Evolutionary conservation across 73 alveolate genomes (phyloP), one percentile per base, ranked within the genome.

Genomic region (Blepharisma japonicum): DNA sequence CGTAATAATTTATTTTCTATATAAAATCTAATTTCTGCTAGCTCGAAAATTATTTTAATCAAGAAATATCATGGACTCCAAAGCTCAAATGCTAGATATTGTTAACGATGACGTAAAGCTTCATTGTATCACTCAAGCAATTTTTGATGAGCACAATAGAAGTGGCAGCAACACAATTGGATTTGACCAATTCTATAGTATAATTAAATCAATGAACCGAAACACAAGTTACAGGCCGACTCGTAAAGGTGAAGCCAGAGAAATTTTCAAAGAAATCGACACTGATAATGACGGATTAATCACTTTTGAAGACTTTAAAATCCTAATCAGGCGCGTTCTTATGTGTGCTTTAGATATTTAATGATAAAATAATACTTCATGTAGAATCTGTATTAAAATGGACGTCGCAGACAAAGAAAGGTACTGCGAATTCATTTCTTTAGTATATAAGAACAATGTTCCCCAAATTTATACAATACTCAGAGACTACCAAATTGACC

Each of bases 201-300:
- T 61, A 0, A n/a, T 61, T 2, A 61, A 61, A 25, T 0, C 23
- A 14, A 39, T 61, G 23, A 14, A 39, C 5, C 74, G 23, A 25
- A 39, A 61, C 18, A 14, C 74, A n/a, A 61, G 74, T 48, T 61
- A 39, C 47, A 61, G 23, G 74, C 74, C 74, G 39, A 2, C 74
- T 20, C 14, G n/a, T 8, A 61, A 14, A 25, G 14, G 47, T 2
- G 74, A 61, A 25, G 47, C 5, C 74, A n/a, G 74, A 20, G 74
- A 61, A 8, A 61, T 61, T 9, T 14, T 61, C 47, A 61, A 61
- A 25, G 74, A 61, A 25, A 14, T 61, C 23, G 74, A 61, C 23
- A n/a, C 39, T 20, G 74, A 61, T 25, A n/a, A 39, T 61, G 74
- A 61, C 23, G 74, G 74, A 0, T 61, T 20, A 14, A n/a, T 61